Conservation (phyloP, 371 early-diverging fungal genomes). For the Zopfochytrium polystomum region DNA sequence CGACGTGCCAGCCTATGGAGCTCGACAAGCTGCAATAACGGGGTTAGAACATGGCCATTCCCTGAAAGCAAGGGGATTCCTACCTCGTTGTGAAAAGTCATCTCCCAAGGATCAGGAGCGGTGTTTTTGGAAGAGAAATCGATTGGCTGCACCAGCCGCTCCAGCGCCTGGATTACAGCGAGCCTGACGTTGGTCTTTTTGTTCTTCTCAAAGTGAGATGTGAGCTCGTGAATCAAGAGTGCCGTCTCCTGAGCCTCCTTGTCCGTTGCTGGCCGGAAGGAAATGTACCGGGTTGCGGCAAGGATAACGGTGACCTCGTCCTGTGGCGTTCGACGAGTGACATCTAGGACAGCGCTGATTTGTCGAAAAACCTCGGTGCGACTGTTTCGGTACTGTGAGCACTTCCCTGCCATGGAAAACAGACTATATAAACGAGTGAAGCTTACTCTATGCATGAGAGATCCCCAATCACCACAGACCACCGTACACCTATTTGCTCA, state of each 20-base stretch:
- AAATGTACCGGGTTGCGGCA: constrained; percentile 38
- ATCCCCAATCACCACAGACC: constrained; percentile 43
- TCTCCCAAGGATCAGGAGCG: constrained; percentile 29
- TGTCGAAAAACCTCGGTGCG: constrained; percentile 33
- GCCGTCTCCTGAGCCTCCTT: constrained; percentile 23
- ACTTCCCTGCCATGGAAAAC: not conserved
- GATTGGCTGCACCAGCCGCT: constrained; percentile 42
- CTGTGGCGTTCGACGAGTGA: constrained; percentile 27
- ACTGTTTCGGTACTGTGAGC: too few relatives aligned
- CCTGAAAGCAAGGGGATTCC: too few relatives aligned
- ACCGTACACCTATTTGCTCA: constrained; percentile 36
- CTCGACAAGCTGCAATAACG: constrained; percentile 34
- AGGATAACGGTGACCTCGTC: constrained; percentile 44
- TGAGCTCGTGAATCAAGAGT: constrained; percentile 31
- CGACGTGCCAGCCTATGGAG: constrained; percentile 36
- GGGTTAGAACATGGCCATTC: too few relatives aligned
- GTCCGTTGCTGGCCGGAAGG: constrained; percentile 30
- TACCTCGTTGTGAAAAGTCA: constrained; percentile 26
- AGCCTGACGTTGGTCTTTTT: constrained; percentile 36
- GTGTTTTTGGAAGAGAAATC: constrained; percentile 31
- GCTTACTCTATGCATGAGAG: constrained; percentile 31
- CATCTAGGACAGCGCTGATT: constrained; percentile 30
- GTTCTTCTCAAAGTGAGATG: constrained; percentile 27
- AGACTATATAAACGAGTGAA: not conserved
- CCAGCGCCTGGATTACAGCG: constrained; percentile 41